phyloP scores from a whole-genome alignment of 202 grass and related monocot genomes.

The Thinopyrum obtusiflorum region DNA sequence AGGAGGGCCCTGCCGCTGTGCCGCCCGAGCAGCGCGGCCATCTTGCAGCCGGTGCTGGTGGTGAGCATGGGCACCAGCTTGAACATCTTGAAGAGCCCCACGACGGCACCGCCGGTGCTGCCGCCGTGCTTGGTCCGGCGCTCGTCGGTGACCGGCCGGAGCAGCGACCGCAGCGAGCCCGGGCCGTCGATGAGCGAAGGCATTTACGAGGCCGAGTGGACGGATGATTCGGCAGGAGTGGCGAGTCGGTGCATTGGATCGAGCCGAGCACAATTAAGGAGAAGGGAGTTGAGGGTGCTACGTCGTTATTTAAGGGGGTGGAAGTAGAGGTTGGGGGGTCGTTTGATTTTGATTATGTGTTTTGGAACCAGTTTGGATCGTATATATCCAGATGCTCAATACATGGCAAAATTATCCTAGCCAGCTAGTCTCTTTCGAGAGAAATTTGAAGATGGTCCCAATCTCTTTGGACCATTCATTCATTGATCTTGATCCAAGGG shows the following conservation, averaged over 20 bases:
- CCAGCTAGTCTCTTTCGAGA: no score
- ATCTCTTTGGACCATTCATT: no score
- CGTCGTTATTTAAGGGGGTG: slow-evolving; percentile 14
- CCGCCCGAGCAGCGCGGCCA: slow-evolving; percentile 73
- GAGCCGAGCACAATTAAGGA: slow-evolving; percentile 14
- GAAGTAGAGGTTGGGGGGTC: slow-evolving; percentile 1
- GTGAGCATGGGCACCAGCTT: slow-evolving; percentile 86
- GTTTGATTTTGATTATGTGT: neutral
- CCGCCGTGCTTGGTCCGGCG: slow-evolving; percentile 45
- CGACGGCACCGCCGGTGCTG: neutral
- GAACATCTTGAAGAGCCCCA: slow-evolving; percentile 83
- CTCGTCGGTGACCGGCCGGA: slow-evolving; percentile 51
- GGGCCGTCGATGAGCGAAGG: slow-evolving; percentile 57
- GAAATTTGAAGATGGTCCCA: no score
- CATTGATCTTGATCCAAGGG: no score
- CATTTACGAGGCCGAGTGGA: neutral
- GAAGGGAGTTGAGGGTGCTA: slow-evolving; percentile 11
- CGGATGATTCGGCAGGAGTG: neutral
- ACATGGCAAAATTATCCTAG: no score
- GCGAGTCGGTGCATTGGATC: neutral
- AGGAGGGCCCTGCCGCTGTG: slow-evolving; percentile 52
- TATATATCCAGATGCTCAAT: no score
- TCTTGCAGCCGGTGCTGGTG: slow-evolving; percentile 83
- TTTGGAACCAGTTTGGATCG: neutral
- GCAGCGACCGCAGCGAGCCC: slow-evolving; percentile 49